These are phyloP conservation scores for Physocladia obscura DNA, from an alignment of 192 early-diverging fungal species.

Conservation along the genomic window DNA sequence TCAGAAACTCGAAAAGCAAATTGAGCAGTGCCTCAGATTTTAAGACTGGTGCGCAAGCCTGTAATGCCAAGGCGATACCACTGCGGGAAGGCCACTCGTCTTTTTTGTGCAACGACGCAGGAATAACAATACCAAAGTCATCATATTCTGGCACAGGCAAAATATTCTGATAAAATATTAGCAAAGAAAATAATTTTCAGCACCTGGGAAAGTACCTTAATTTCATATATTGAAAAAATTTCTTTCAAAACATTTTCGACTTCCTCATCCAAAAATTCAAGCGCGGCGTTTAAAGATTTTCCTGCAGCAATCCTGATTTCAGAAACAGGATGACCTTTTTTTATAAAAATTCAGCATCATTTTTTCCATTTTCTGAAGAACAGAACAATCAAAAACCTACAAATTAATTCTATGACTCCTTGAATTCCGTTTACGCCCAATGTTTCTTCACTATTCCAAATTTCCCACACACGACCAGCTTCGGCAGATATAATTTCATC, in stretches of 20 bases:
- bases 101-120: slow-evolving; percentile 74
- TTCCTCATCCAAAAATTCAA: slow-evolving; percentile 56
- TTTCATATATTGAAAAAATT: slow-evolving; percentile 63
- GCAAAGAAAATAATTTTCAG: background rate
- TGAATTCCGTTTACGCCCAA: slow-evolving; percentile 8
- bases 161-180: slow-evolving; percentile 43
- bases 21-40: slow-evolving; percentile 49
- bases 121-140: slow-evolving; percentile 84
- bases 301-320: slow-evolving; percentile 65
- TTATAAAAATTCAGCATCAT: background rate
- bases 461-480: slow-evolving; percentile 65
- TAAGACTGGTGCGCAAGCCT: slow-evolving; percentile 64
- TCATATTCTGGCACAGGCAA: slow-evolving; percentile 86
- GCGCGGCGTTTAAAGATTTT: slow-evolving; percentile 62
- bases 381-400: slow-evolving; percentile 8
- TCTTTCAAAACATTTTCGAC: slow-evolving; percentile 50
- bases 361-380: no score
- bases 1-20: slow-evolving; percentile 73
- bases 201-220: slow-evolving; percentile 46
- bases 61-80: slow-evolving; percentile 78
- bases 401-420: slow-evolving; percentile 28
- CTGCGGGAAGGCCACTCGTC: slow-evolving; percentile 81
- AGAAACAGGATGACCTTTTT: slow-evolving; percentile 46
- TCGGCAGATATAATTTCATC: slow-evolving; percentile 53
- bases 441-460: slow-evolving; percentile 34